Evolutionary conservation across 768 basidiomycete genomes (phyloP).

Genomic region (Lentinula edodes): DNA sequence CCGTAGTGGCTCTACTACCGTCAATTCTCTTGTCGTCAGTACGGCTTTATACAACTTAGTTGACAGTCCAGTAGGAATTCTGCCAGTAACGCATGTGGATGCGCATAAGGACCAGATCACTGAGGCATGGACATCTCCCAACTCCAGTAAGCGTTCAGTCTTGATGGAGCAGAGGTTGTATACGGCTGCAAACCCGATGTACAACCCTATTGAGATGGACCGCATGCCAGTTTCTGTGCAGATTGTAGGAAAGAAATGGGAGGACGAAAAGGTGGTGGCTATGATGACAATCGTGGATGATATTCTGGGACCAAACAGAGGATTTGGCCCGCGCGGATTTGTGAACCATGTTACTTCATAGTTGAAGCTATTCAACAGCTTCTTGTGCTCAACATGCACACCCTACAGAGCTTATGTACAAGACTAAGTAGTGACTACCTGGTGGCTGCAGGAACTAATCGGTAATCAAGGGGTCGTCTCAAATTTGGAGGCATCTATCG

Average conservation of each 20-base stretch:
- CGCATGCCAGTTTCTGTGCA: constrained; percentile 85
- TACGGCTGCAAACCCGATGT: constrained; percentile 43
- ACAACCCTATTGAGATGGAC: constrained; percentile 61
- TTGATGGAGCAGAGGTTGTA: constrained; percentile 61
- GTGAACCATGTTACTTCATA: not conserved
- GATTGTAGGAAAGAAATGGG: constrained; percentile 71
- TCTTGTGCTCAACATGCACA: not conserved
- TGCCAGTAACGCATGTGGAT: constrained; percentile 86
- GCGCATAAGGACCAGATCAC: constrained; percentile 52
- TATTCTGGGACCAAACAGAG: constrained; percentile 50
- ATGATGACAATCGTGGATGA: constrained; percentile 77
- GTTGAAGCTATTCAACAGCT: not conserved
- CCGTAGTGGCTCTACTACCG: constrained; percentile 44
- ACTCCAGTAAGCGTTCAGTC: constrained; percentile 39
- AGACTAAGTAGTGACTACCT: too few species aligned
- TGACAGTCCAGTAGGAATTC: constrained; percentile 63
- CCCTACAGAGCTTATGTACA: not conserved
- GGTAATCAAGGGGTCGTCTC: too few species aligned
- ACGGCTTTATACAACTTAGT: constrained; percentile 74
- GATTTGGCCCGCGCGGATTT: constrained; percentile 60
- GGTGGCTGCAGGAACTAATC: too few species aligned
- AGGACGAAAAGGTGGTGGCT: constrained; percentile 76
- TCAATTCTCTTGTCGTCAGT: constrained; percentile 44
- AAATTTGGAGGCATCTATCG: constrained; percentile 2
- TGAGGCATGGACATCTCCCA: constrained; percentile 47